phyloP scores from a whole-genome alignment of 2,329 filamentous ascomycete genomes.

The Ustulina deusta region DNA sequence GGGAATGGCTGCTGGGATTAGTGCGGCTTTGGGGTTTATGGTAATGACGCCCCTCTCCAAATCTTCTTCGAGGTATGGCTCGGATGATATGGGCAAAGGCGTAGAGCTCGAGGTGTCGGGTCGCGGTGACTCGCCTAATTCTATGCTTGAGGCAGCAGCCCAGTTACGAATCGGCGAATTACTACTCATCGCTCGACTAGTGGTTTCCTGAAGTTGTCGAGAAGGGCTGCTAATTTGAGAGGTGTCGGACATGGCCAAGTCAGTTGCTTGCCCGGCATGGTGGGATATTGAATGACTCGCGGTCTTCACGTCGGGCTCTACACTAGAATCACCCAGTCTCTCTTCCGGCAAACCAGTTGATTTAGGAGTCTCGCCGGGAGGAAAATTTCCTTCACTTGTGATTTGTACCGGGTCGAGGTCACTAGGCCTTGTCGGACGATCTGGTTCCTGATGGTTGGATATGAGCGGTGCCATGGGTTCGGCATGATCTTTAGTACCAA shows the following conservation, averaged over 20 bases:
- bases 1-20: conserved; percentile 50
- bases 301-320: conserved; percentile 5
- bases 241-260: conserved; percentile 43
- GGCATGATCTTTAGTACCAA: neutral
- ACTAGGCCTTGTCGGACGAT: neutral
- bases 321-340: conserved; percentile 7
- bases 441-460: neutral
- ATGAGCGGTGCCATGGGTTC: neutral
- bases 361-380: neutral
- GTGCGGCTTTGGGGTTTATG: conserved; percentile 47
- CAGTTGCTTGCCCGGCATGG: conserved; percentile 39
- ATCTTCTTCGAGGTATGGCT: conserved; percentile 30
- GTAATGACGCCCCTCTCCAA: conserved; percentile 40
- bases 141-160: conserved; percentile 18
- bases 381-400: neutral
- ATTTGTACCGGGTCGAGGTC: neutral
- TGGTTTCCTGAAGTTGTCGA: conserved; percentile 48
- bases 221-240: conserved; percentile 50
- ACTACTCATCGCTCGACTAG: conserved; percentile 40
- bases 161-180: conserved; percentile 21
- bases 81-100: conserved; percentile 24
- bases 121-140: conserved; percentile 36
- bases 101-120: conserved; percentile 34
- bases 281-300: conserved; percentile 39
- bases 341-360: neutral